Percentiles rank a stretch among this genome's conserved stretches.
Conservation (phyloP, 768 basidiomycete species). For the Psilocybe subaeruginosa region DNA sequence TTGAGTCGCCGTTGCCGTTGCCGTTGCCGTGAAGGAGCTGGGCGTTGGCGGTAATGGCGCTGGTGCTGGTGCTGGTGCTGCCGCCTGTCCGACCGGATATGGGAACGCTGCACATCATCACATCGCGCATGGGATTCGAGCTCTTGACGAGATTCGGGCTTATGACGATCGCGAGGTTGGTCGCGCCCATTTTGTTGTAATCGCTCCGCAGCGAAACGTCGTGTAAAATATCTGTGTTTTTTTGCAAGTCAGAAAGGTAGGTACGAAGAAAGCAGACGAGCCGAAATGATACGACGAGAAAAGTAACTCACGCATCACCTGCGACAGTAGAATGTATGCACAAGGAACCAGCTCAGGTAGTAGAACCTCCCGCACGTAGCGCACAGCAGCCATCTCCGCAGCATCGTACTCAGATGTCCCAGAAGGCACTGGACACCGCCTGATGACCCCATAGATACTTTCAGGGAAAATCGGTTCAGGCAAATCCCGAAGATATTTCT, state of each 20-base stretch:
- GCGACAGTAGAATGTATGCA: conserved; percentile 72
- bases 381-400: conserved; percentile 57
- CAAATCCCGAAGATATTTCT: conserved; percentile 83
- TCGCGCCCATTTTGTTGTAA: conserved; percentile 79
- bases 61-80: no score
- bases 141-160: conserved; percentile 80
- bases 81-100: conserved; percentile 20
- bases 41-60: not conserved
- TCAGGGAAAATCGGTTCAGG: conserved; percentile 82
- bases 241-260: conserved; percentile 15
- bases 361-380: conserved; percentile 70
- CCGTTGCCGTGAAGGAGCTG: conserved; percentile 11
- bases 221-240: conserved; percentile 67
- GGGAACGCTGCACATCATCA: conserved; percentile 71
- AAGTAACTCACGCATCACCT: conserved; percentile 57
- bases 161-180: conserved; percentile 80
- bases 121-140: conserved; percentile 68
- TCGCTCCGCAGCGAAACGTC: conserved; percentile 72
- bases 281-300: no score
- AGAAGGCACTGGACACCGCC: conserved; percentile 62
- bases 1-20: conserved; percentile 17
- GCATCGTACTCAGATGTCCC: conserved; percentile 35
- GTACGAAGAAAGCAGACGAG: not conserved
- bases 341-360: conserved; percentile 73
- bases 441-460: conserved; percentile 62